phyloP scores from a whole-genome alignment of 108 stramenopile species.

The Stephanodiscus triporus region DNA sequence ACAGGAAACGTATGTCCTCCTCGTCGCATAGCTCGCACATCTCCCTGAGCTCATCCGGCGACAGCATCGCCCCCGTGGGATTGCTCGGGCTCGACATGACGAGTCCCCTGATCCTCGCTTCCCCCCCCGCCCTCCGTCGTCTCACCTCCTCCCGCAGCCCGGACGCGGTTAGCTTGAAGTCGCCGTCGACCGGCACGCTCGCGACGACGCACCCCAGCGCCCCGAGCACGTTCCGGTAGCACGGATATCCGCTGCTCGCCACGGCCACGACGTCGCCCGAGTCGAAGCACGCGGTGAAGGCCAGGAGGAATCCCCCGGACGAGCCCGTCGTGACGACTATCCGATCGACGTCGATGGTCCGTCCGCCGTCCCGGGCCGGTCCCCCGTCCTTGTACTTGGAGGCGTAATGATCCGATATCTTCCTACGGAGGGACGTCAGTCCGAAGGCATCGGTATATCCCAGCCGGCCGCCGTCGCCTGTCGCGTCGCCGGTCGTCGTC shows the following conservation, averaged over 20 bases:
- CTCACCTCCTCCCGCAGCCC: constrained; percentile 68
- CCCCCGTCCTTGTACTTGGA: too few relatives aligned
- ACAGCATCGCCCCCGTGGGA: constrained; percentile 92
- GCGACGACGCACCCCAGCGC: constrained; percentile 78
- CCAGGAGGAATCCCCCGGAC: constrained; percentile 87
- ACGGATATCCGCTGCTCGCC: constrained; percentile 88
- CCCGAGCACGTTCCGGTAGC: constrained; percentile 90
- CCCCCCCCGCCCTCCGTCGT: constrained; percentile 42
- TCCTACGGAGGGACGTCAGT: constrained; percentile 64
- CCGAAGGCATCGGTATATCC: constrained; percentile 94
- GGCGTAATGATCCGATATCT: constrained; percentile 73
- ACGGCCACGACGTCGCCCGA: constrained; percentile 83
- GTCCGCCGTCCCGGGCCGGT: too few relatives aligned
- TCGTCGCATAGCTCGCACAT: constrained; percentile 83
- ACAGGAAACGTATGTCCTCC: constrained; percentile 81
- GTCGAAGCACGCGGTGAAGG: constrained; percentile 90
- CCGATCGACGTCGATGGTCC: constrained; percentile 47
- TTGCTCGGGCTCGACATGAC: constrained; percentile 86
- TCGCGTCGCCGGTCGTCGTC: too few relatives aligned
- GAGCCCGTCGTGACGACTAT: constrained; percentile 91
- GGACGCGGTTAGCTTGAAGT: constrained; percentile 86
- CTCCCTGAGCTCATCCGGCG: constrained; percentile 72
- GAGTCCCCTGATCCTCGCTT: constrained; percentile 69
- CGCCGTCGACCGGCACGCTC: constrained; percentile 64
- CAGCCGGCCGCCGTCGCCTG: constrained; percentile 26